Evolutionary conservation across 2,329 filamentous ascomycete species (phyloP), one percentile per base, ranked within the genome.

Genomic region (Alternaria alternata): DNA sequence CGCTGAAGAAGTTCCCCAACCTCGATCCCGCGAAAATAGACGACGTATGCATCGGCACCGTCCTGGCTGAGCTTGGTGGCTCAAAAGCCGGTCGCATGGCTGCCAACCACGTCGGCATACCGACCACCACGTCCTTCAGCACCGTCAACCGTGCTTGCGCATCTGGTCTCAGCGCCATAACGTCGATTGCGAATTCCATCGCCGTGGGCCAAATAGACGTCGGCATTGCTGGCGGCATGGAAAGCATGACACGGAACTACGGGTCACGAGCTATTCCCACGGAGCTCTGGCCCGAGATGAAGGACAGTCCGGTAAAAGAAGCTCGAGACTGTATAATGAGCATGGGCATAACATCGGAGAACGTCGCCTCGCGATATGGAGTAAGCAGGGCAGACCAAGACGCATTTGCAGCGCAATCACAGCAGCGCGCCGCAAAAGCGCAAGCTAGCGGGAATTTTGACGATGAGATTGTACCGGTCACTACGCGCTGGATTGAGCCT

Each of bases 171-270:
- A 89, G 92, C 68, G 89, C 91, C 26, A 90, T 97, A 51, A 90
- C 92, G 1, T 81, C 84, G 14, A 84, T 96, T 3, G 91, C 91
- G 5, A 88, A 90, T 58, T 85, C 89, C 63, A 95, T 97, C 69
- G 86, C 88, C n/a, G 84, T 86, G 0, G 93, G 91, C 1, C 86
- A 87, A 68, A 90, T 94, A 52, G 86, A 89, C 63, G 83, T 85
- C 0, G 94, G 92, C 61, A 88, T 97, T 63, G 94, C 89, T 9
- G 94, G 91, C 2, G 94, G 94, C 30, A 97, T 96, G 91, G 94
- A 97, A 85, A 94, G 91, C 81, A 97, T 97, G 94, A 96, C 92
- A 65, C 83, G 90, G 66, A 97, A 97, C 81, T 97, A 97, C 79
- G 93, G 89, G 52, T 88, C 84, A 26, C 84, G 88, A 58, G 94